Percentiles rank a stretch among this genome's conserved stretches.
phyloP scores from a whole-genome alignment of 2,329 filamentous ascomycete species.

The Arthrobotrys entomopaga region DNA sequence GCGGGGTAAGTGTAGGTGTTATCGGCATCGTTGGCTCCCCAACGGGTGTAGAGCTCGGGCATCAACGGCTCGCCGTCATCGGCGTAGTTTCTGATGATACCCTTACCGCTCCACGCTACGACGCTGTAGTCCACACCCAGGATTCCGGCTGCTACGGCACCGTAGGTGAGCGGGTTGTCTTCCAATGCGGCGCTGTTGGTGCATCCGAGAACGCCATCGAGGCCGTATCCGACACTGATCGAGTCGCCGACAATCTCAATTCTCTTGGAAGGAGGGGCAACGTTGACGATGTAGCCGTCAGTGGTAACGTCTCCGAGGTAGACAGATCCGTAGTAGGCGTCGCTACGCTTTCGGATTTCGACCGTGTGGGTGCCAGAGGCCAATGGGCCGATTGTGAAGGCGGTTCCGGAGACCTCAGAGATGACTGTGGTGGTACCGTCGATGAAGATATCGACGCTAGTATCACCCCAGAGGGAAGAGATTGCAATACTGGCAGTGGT shows the following conservation, averaged over 20 bases:
- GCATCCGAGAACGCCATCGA: conserved; percentile 63
- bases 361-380: conserved; percentile 61
- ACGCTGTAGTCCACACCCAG: conserved; percentile 64
- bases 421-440: conserved; percentile 61
- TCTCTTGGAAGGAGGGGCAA: conserved; percentile 59
- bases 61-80: conserved; percentile 61
- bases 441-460: conserved; percentile 61
- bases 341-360: conserved; percentile 62
- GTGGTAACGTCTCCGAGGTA: conserved; percentile 59
- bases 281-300: conserved; percentile 59
- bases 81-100: conserved; percentile 63
- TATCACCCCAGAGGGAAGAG: conserved; percentile 60
- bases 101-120: conserved; percentile 65
- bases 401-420: conserved; percentile 59
- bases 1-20: conserved; percentile 62
- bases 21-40: conserved; percentile 63
- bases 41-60: conserved; percentile 64
- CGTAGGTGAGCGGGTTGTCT: conserved; percentile 64
- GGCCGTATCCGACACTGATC: conserved; percentile 64
- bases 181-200: conserved; percentile 62
- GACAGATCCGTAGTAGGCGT: conserved; percentile 61
- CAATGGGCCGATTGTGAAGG: conserved; percentile 60
- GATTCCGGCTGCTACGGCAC: conserved; percentile 63
- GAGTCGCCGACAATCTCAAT: conserved; percentile 65
- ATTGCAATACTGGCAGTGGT: conserved; percentile 62